Evolutionary conservation across 2,329 filamentous ascomycete genomes (phyloP).

Genomic region (Pseudonectria buxi): DNA sequence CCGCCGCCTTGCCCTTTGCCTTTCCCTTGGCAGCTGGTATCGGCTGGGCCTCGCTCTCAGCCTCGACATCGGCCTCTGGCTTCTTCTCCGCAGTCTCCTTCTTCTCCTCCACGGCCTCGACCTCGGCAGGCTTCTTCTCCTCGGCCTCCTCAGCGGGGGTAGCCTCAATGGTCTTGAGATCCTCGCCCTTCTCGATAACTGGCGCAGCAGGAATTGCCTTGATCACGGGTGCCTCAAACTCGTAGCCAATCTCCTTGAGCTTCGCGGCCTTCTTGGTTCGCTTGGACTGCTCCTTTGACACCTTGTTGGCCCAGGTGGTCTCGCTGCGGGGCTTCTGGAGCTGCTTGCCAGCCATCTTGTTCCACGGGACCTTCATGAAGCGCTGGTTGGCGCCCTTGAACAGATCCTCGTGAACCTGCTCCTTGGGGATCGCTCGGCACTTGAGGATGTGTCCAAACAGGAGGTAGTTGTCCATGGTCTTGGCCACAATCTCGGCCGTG

Average conservation of each 20-base stretch:
- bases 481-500: slow-evolving; percentile 80
- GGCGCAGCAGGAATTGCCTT: slow-evolving; percentile 47
- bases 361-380: slow-evolving; percentile 84
- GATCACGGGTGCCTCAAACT: slow-evolving; percentile 67
- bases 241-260: slow-evolving; percentile 75
- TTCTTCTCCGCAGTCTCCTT: slow-evolving; percentile 16
- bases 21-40: slow-evolving; percentile 13
- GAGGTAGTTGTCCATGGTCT: slow-evolving; percentile 97
- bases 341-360: slow-evolving; percentile 72
- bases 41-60: slow-evolving; percentile 17
- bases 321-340: slow-evolving; percentile 68
- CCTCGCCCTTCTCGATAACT: slow-evolving; percentile 29
- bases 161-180: slow-evolving; percentile 32
- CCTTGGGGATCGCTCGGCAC: slow-evolving; percentile 69
- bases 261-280: slow-evolving; percentile 64
- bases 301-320: slow-evolving; percentile 70
- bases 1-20: slow-evolving; percentile 15
- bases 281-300: slow-evolving; percentile 65
- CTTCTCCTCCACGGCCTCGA: slow-evolving; percentile 16
- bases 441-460: slow-evolving; percentile 92
- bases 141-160: slow-evolving; percentile 23
- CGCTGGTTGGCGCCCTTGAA: slow-evolving; percentile 88
- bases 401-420: slow-evolving; percentile 70
- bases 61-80: slow-evolving; percentile 14
- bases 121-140: slow-evolving; percentile 7